Conservation (phyloP, 192 early-diverging fungal species). For the Rhizophagus sp. region DNA sequence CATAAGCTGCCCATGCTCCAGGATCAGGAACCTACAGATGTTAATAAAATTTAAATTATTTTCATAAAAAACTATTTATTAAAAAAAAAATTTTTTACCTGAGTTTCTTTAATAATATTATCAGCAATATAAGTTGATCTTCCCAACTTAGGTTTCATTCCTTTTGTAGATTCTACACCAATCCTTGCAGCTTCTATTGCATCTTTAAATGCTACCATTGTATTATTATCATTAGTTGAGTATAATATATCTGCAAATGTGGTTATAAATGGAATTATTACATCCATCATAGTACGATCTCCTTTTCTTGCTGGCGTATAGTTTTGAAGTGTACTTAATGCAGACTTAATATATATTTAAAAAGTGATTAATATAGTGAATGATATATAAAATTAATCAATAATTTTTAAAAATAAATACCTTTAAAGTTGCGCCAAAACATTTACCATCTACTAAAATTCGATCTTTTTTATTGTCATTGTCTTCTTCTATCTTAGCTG, state of each 20-base stretch:
- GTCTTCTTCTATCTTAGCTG: not conserved
- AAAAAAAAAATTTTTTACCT: not conserved
- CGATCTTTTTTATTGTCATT: not conserved
- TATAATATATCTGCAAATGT: constrained; percentile 43
- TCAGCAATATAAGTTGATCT: constrained; percentile 65
- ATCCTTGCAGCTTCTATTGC: constrained; percentile 54
- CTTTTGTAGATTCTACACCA: constrained; percentile 56
- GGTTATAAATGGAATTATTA: constrained; percentile 64
- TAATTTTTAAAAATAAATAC: constrained; percentile 44
- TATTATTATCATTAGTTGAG: constrained; percentile 35
- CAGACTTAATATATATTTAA: constrained; percentile 22
- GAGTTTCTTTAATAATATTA: constrained; percentile 37
- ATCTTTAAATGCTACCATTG: constrained; percentile 37
- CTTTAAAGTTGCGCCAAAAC: constrained; percentile 26
- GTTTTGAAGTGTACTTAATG: constrained; percentile 57
- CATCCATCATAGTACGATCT: constrained; percentile 75
- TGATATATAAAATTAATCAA: not conserved
- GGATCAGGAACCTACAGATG: constrained; percentile 44
- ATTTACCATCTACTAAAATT: not conserved
- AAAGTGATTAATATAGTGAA: not conserved
- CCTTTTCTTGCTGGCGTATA: constrained; percentile 73
- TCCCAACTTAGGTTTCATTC: constrained; percentile 63
- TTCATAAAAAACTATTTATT: not conserved
- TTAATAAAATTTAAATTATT: not conserved
- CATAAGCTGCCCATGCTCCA: constrained; percentile 56